These are phyloP conservation scores for Lachnellula subtilissima DNA, from an alignment of 2,329 filamentous ascomycete genomes.

Conservation along the genomic window DNA sequence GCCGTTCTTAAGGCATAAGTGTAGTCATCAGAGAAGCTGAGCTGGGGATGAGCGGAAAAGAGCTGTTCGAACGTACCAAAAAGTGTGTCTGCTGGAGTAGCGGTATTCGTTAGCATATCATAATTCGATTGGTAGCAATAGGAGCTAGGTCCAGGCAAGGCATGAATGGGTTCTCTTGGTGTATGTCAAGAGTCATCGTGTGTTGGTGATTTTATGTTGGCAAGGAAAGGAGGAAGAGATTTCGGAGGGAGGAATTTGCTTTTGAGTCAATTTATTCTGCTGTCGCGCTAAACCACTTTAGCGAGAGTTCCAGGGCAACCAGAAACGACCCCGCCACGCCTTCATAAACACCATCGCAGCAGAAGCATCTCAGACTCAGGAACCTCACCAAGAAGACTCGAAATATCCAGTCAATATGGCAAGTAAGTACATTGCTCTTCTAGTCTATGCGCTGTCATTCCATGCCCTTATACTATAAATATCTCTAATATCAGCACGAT, in stretches of 20 bases:
- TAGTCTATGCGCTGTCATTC: background rate
- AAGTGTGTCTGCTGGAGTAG: background rate
- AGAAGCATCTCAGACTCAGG: background rate
- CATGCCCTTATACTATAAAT: background rate
- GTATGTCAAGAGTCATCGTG: background rate
- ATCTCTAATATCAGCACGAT: background rate
- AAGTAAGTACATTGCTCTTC: conserved; percentile 21
- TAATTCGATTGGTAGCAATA: background rate
- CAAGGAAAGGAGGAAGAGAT: no score
- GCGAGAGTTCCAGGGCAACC: background rate
- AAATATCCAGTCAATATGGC: conserved; percentile 25
- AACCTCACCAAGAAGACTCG: background rate
- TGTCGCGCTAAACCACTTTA: background rate
- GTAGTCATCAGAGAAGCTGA: conserved; percentile 48
- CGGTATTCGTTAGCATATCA: background rate
- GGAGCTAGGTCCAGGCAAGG: background rate
- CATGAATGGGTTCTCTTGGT: background rate
- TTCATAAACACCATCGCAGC: background rate
- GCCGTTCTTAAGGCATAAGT: conserved; percentile 58
- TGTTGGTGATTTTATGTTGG: background rate
- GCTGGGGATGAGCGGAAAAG: conserved; percentile 8
- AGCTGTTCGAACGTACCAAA: conserved; percentile 3
- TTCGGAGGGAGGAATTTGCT: background rate
- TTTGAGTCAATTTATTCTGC: background rate
- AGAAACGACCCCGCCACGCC: conserved; percentile 12